Base-by-base conservation (phyloP, 164 flowering plant genomes). In the Piper longum region DNA sequence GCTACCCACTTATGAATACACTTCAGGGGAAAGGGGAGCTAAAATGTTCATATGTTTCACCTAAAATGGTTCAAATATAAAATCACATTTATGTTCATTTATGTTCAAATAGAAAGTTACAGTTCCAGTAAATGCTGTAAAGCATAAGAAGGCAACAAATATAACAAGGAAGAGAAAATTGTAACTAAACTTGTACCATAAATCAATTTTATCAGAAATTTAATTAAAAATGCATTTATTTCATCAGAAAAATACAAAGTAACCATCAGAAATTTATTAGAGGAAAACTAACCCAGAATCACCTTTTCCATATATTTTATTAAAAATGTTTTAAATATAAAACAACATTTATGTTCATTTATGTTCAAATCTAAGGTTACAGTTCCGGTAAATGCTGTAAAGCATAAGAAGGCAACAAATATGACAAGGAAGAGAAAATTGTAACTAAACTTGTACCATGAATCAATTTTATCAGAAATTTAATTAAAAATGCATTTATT, bases 241-340 rank as follows among this genome's bases (percentile, higher is more conserved):
- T 48, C 52, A 3, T 9, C 52, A 9, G 14, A 44, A 5, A 5
- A 44, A 48, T 9, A 12, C 14, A 48, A 14, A 48, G 36, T 26
- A 26, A 26, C 36, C 36, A 26, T 26, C 36, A 7, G 12, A n/a
- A n/a, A n/a, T n/a, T n/a, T n/a, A n/a, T 14, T 48, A 14, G 14
- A 48, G 52, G 14, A 48, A 5, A 48, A 48, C 52, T 8, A 48
- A 93, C 99, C 99, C 84, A 68, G 61, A 72, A 41, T 68, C 48
- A 5, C 11, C 48, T 44, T 11, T 5, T 44, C 48, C 48, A 48
- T 48, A 2, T 11, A 5, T 44, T 11, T 1, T 11, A 44, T 44
- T 11, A 48, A 9, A 2, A 9, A 48, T 9, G 14, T n/a, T n/a
- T n/a, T n/a, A n/a, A n/a, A n/a, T 12, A 48, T 2, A 48, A 12